Percentiles rank a stretch among this genome's conserved stretches.
Conservation (phyloP, 805 yeast genomes). For the Grigorovia humatica region DNA sequence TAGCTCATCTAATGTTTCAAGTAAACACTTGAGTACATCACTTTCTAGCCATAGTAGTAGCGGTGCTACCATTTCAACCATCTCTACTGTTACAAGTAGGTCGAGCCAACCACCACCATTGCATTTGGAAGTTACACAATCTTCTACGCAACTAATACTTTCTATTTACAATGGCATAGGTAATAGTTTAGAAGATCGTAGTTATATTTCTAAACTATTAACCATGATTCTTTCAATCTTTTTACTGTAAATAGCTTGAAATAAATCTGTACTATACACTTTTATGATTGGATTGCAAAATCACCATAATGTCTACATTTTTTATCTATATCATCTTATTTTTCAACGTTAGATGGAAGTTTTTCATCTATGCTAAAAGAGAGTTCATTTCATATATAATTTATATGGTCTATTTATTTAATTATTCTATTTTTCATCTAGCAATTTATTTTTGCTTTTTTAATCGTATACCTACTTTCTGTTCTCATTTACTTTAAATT, state of each 20-base stretch:
- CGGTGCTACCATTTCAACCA: constrained; percentile 1
- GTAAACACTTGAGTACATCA: too few relatives aligned
- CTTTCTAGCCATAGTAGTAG: too few relatives aligned
- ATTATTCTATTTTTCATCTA: neutral
- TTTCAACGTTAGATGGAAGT: too few relatives aligned
- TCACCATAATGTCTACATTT: too few relatives aligned
- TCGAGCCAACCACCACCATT: neutral
- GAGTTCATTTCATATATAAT: too few relatives aligned
- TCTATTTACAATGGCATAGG: constrained; percentile 1
- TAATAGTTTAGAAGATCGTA: neutral
- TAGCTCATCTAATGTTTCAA: too few relatives aligned
- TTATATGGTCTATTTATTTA: neutral
- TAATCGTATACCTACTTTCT: neutral
- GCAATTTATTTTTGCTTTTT: too few relatives aligned
- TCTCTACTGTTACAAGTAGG: neutral
- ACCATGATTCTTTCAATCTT: neutral
- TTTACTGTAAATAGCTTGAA: neutral
- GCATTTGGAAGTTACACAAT: neutral
- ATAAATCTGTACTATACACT: neutral
- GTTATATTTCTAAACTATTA: too few relatives aligned
- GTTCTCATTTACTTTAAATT: constrained; percentile 13
- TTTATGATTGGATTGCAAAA: too few relatives aligned
- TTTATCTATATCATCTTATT: too few relatives aligned
- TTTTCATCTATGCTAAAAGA: too few relatives aligned
- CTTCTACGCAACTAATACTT: neutral